Conservation (phyloP, 1,139 yeast genomes). For the Pneumocystis oryctolagi region DNA sequence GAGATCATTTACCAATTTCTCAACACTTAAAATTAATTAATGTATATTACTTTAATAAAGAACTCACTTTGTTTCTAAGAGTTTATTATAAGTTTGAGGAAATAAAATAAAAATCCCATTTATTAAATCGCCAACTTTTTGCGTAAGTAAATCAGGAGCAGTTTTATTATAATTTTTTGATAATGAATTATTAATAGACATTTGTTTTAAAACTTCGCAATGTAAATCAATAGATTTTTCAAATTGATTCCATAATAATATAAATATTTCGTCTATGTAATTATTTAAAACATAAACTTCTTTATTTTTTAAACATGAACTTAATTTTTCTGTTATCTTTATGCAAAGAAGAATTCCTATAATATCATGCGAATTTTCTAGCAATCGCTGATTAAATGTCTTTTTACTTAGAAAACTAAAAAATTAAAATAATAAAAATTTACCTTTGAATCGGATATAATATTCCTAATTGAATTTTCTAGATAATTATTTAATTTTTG, state of each 20-base stretch:
- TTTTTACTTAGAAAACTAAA: conserved; percentile 31
- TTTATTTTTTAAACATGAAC: conserved; percentile 47
- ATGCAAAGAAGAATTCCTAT: conserved; percentile 70
- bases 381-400: conserved; percentile 21
- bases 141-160: conserved; percentile 54
- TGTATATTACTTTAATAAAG: neutral
- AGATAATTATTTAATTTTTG: conserved; percentile 22
- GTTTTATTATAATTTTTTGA: conserved; percentile 15
- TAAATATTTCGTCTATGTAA: conserved; percentile 49
- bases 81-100: conserved; percentile 36
- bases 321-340: conserved; percentile 50
- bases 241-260: conserved; percentile 68
- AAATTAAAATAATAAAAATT: neutral
- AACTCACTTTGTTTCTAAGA: conserved; percentile 35
- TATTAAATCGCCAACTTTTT: conserved; percentile 63
- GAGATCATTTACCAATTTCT: conserved; percentile 59
- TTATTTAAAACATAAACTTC: conserved; percentile 59
- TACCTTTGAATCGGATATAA: conserved; percentile 38
- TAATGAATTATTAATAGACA: conserved; percentile 20
- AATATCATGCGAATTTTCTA: conserved; percentile 41
- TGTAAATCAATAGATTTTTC: conserved; percentile 63
- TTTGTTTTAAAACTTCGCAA: conserved; percentile 48
- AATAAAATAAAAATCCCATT: conserved; percentile 52
- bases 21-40: conserved; percentile 30
- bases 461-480: conserved; percentile 36